Evolutionary conservation across 2,329 filamentous ascomycete species (phyloP).

Genomic region (Talaromyces albobiverticillius): DNA sequence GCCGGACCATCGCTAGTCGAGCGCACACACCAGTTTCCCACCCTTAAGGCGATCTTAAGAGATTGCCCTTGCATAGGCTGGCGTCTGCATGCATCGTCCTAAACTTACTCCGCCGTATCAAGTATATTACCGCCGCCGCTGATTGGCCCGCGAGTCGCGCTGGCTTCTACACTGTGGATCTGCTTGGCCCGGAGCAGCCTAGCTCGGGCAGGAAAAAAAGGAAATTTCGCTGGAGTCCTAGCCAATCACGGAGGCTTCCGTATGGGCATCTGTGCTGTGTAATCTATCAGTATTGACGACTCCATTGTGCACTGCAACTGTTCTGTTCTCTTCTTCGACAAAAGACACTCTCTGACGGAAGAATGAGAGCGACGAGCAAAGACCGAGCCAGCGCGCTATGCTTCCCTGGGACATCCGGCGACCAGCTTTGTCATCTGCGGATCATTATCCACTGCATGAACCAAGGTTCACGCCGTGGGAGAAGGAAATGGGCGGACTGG

Average conservation of each 20-base stretch:
- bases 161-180: too few species aligned
- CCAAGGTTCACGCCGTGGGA: constrained; percentile 1
- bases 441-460: constrained; percentile 12
- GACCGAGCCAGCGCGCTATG: not conserved
- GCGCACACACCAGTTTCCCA: constrained; percentile 12
- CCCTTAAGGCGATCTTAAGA: constrained; percentile 12
- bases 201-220: too few species aligned
- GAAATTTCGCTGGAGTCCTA: too few species aligned
- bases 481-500: not conserved
- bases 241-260: too few species aligned
- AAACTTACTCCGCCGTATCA: not conserved
- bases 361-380: too few species aligned
- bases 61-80: constrained; percentile 18
- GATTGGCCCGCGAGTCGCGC: too few species aligned
- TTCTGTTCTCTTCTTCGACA: too few species aligned
- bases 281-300: too few species aligned
- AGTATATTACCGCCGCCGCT: not conserved
- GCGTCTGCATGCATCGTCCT: constrained; percentile 9
- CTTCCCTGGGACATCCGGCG: not conserved
- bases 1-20: constrained; percentile 14
- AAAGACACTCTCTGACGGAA: too few species aligned
- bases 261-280: too few species aligned
- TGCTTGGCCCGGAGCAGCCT: too few species aligned
- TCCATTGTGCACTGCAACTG: too few species aligned
- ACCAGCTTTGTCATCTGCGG: constrained; percentile 3